Evolutionary conservation across 1,139 yeast genomes (phyloP).

Genomic region (Taphrina betulina): DNA sequence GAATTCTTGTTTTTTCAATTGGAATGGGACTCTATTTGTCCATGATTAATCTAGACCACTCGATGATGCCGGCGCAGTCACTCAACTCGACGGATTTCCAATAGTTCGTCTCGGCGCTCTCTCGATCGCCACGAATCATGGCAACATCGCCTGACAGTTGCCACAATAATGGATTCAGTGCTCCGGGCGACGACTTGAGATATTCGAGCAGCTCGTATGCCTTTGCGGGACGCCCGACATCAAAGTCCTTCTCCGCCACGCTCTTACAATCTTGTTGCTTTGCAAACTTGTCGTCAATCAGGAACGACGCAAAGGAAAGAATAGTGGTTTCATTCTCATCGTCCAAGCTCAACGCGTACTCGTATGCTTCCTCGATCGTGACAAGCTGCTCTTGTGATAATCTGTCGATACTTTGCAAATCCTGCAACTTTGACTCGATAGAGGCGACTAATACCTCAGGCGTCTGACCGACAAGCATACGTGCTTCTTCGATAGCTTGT

Average conservation of each 20-base stretch:
- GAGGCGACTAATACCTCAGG: neutral
- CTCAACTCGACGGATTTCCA: slow-evolving; percentile 12
- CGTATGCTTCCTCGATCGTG: slow-evolving; percentile 3
- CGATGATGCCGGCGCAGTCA: slow-evolving; percentile 2
- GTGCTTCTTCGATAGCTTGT: slow-evolving; percentile 16
- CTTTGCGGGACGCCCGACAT: slow-evolving; percentile 2
- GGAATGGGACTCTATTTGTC: too few relatives aligned
- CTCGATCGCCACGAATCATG: neutral
- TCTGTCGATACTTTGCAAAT: neutral
- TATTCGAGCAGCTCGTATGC: slow-evolving; percentile 19
- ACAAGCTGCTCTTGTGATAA: neutral
- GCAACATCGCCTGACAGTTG: slow-evolving; percentile 5
- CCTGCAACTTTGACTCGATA: neutral
- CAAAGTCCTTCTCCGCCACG: neutral
- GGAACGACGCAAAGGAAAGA: slow-evolving; percentile 2
- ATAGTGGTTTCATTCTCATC: neutral
- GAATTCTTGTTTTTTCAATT: too few relatives aligned
- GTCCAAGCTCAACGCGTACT: neutral
- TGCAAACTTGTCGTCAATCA: neutral
- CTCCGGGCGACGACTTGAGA: neutral
- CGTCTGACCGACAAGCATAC: neutral
- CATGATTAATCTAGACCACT: slow-evolving; percentile 8
- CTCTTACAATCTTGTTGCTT: neutral
- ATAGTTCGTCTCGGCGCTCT: slow-evolving; percentile 14
- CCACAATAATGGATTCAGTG: slow-evolving; percentile 9